Base-by-base conservation (phyloP, 768 basidiomycete species). In the Lactarius hatsudake region DNA sequence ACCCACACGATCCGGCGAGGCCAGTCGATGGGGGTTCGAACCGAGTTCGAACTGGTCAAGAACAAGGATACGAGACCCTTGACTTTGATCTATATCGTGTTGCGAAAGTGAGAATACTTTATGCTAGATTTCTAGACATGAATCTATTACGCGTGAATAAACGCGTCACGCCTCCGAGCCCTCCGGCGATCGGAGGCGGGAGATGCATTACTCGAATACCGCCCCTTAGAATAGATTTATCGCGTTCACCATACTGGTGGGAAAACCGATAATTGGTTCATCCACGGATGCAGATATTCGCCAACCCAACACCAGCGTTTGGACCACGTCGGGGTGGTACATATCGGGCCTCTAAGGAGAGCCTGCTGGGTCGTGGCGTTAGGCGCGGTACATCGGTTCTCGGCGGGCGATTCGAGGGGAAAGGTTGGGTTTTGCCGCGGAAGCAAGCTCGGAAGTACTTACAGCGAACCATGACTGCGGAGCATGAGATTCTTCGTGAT, bases 241-340 rank as follows among this genome's bases (percentile, higher is more conserved):
- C 84, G 58, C 84, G 58, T 71, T 77, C 78, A 42, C 76, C 73
- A 55, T 38, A 82, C 65, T 2, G 82, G 79, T 48, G 67, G 69
- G 55, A 81, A 80, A 3, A 86, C 73, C 82, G 74, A 66, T 78
- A 75, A 65, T 75, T 75, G 28, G 65, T 13, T 62, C 71, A 9
- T 69, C 68, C 13, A 87, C 83, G 73, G 87, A 87, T 7, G 74
- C 77, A 3, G 81, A 80, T 48, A 89, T 86, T 88, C 86, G 56
- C 81, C 83, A 17, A 83, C 80, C 82, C 81, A 87, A 59, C 86
- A 79, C 70, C 88, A 87, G 4, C 84, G 84, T 69, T 87, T 88
- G n/a, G 82, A 85, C 74, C 84, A 86, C 85, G 40, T 74, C 65
- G 84, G 82, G 34, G 86, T 73, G 1, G 69, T 68, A 56, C 71